Conservation (phyloP, 257 asterid species). For the Avicennia marina region DNA sequence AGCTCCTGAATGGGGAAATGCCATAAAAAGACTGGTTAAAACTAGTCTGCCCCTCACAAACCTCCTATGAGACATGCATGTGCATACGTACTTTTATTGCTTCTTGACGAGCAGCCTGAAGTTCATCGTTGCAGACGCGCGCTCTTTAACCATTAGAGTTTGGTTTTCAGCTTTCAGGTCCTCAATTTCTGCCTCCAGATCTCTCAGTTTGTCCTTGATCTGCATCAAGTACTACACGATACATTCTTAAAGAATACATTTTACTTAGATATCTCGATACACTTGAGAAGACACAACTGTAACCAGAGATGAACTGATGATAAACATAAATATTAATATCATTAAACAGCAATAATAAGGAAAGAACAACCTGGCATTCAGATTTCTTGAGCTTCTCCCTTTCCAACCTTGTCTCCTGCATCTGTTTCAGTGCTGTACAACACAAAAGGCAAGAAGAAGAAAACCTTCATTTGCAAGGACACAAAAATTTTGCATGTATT, state of each 20-base stretch:
- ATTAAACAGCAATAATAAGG: background rate
- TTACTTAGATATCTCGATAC: too few relatives aligned
- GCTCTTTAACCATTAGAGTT: slow-evolving; percentile 3
- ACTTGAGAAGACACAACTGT: too few relatives aligned
- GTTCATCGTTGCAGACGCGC: background rate
- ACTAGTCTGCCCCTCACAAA: background rate
- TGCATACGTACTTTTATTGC: slow-evolving; percentile 7
- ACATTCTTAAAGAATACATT: background rate
- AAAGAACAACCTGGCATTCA: background rate
- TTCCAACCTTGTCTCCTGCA: background rate
- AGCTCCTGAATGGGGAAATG: background rate
- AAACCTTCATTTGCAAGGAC: background rate
- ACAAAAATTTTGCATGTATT: too few relatives aligned
- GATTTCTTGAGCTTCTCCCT: background rate
- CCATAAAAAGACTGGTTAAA: too few relatives aligned
- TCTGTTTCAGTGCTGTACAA: background rate
- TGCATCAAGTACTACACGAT: background rate
- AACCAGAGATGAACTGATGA: background rate
- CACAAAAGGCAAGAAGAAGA: background rate
- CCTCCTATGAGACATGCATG: background rate
- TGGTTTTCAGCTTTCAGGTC: slow-evolving; percentile 4
- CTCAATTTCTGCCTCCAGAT: slow-evolving; percentile 8
- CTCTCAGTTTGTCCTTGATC: background rate
- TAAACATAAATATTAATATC: background rate
- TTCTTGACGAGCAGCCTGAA: slow-evolving; percentile 12